Base-by-base conservation (phyloP, 1,284 basidiomycete genomes). In the Peniophora sp. region DNA sequence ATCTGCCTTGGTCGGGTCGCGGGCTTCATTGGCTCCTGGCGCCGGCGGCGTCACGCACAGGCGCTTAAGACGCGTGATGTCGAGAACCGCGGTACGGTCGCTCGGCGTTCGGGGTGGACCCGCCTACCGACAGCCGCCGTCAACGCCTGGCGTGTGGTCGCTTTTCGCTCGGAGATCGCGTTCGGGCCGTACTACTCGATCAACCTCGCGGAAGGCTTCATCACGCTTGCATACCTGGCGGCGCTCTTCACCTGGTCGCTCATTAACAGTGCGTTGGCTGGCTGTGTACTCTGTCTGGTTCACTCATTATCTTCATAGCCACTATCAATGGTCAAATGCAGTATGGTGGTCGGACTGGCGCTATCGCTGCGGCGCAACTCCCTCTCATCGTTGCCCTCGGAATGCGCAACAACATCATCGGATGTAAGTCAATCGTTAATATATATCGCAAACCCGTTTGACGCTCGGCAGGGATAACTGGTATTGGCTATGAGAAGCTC, bases 311-410 rank as follows among this genome's bases (percentile, higher is more conserved):
- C 24, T 6, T 16, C 17, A 16, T n/a, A 41, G 38, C 27, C 34
- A 19, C 45, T 79, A 76, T 70, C 2, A 72, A 68, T 1, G 62
- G 64, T 2, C 41, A 65, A 0, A 53, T 59, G 10, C 72, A 71
- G 0, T 25, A 63, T 67, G 67, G 69, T 9, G 73, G 75, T 52
- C 70, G 78, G 34, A 74, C 78, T 1, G 78, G 69, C 0, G 61
- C 65, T 38, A 66, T 84, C 16, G 80, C 75, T 1, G 65, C 73
- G 1, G 70, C 71, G 17, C 84, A 87, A 59, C 60, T 83, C 1
- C 78, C 82, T 0, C 65, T 87, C n/a, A 71, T 85, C 56, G 73
- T 77, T 0, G 80, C 71, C 2, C 72, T 87, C 12, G 82, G 80
- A 0, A 79, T 78, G 47, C 81, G 79, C 61, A 83, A 87, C 61